Conservation (phyloP, 2,329 filamentous ascomycete species). For the Neoarthrinium moseri region DNA sequence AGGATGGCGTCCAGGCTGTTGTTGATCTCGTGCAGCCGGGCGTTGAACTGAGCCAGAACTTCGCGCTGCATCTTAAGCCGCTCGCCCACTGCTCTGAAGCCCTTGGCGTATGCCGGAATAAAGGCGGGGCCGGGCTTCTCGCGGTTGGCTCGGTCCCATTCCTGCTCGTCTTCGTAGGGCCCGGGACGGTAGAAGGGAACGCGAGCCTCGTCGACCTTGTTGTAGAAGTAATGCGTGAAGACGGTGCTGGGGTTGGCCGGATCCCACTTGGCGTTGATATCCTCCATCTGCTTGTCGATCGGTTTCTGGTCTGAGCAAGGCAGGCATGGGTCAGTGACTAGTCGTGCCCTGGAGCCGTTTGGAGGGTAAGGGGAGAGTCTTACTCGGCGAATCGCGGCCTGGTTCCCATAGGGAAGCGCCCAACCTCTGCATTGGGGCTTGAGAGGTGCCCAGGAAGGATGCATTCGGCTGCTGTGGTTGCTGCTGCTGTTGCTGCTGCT, state of each 20-base stretch:
- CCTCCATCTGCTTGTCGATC: constrained; percentile 70
- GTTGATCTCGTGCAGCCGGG: constrained; percentile 77
- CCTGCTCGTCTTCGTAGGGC: constrained; percentile 68
- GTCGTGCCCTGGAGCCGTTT: too few relatives aligned
- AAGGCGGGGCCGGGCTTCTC: constrained; percentile 75
- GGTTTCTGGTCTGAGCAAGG: constrained; percentile 64
- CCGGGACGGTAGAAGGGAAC: constrained; percentile 76
- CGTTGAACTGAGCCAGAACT: constrained; percentile 68
- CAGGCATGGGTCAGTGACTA: constrained; percentile 8
- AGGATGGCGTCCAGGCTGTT: constrained; percentile 69
- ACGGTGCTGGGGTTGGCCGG: constrained; percentile 65
- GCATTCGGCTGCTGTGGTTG: constrained; percentile 26
- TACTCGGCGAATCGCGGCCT: constrained; percentile 27
- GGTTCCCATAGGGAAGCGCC: constrained; percentile 28
- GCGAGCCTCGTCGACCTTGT: constrained; percentile 71
- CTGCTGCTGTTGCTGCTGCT: constrained; percentile 32
- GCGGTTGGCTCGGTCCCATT: constrained; percentile 81
- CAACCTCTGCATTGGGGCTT: constrained; percentile 26
- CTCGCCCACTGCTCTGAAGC: constrained; percentile 70
- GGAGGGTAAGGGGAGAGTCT: too few relatives aligned
- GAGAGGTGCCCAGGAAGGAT: constrained; percentile 41
- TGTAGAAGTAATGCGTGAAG: constrained; percentile 86
- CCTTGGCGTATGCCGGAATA: constrained; percentile 73
- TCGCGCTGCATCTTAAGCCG: constrained; percentile 71
- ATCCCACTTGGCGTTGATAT: constrained; percentile 73